These are phyloP conservation scores for Sporopachydermia cereana DNA, from an alignment of 1,139 yeast genomes.

Conservation along the genomic window DNA sequence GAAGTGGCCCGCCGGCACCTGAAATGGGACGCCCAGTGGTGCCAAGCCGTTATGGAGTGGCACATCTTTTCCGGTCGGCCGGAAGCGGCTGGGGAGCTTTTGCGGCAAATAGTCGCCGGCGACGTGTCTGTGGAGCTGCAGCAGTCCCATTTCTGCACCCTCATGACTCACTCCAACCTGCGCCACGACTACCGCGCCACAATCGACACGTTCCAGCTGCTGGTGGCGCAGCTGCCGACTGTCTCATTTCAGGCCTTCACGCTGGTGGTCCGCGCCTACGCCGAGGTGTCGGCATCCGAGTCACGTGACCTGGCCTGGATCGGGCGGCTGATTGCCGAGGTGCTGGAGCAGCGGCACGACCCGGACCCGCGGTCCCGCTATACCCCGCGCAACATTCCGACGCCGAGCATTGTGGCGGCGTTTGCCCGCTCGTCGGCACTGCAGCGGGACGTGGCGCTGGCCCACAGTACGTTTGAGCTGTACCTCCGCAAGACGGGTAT, in stretches of 20 bases:
- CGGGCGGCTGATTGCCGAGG: not conserved
- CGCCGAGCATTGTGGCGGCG: not conserved
- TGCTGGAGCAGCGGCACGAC: not conserved
- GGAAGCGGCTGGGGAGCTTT: conserved; percentile 13
- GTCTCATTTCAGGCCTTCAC: not conserved
- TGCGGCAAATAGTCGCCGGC: conserved; percentile 13
- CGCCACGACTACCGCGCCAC: conserved; percentile 10
- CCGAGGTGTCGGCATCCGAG: not conserved
- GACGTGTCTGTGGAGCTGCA: not conserved
- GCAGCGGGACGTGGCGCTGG: not conserved
- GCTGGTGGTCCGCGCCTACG: conserved; percentile 1
- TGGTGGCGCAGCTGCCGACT: conserved; percentile 7
- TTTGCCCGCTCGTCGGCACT: not conserved
- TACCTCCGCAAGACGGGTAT: not conserved
- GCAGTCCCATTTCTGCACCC: not conserved
- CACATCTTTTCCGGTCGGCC: conserved; percentile 12
- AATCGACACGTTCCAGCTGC: conserved; percentile 13
- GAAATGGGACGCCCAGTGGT: conserved; percentile 18
- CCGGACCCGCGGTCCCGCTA: not conserved
- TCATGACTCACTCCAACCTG: conserved; percentile 15
- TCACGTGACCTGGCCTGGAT: not conserved
- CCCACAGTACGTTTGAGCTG: not conserved
- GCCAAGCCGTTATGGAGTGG: conserved; percentile 16
- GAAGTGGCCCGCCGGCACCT: conserved; percentile 10
- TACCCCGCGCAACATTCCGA: not conserved